Conservation (phyloP, 2,329 filamentous ascomycete species). For the Calcarisporium arbuscula region DNA sequence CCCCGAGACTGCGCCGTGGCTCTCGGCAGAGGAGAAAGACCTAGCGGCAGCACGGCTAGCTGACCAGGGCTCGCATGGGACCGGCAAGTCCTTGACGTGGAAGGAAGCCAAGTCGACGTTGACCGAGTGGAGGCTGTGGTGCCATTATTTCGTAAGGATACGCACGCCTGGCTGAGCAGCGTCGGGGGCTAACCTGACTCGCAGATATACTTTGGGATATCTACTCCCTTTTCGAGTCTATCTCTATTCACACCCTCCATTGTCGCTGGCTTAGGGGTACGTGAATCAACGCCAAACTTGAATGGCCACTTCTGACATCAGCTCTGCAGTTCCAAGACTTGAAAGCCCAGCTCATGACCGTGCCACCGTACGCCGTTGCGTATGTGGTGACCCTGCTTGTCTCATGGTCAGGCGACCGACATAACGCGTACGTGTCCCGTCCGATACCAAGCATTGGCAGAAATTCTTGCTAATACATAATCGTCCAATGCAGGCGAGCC, state of each 20-base stretch:
- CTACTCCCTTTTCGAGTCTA: conserved; percentile 51
- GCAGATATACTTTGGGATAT: conserved; percentile 45
- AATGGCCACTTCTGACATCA: too few relatives aligned
- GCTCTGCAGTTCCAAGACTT: too few relatives aligned
- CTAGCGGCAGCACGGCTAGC: conserved; percentile 31
- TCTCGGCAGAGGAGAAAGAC: conserved; percentile 25
- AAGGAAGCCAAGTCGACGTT: conserved; percentile 63
- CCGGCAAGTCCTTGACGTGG: conserved; percentile 57
- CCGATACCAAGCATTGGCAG: not conserved
- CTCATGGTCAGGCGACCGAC: too few relatives aligned
- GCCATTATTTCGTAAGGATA: conserved; percentile 56
- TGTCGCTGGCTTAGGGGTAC: too few relatives aligned
- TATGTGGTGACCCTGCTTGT: too few relatives aligned
- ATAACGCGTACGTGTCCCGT: not conserved
- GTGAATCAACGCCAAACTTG: too few relatives aligned
- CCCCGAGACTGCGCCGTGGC: conserved; percentile 26
- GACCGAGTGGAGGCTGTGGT: conserved; percentile 62
- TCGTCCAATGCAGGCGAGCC: too few relatives aligned
- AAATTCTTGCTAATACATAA: too few relatives aligned
- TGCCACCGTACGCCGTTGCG: conserved; percentile 57
- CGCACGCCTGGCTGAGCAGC: too few relatives aligned
- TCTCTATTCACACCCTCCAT: conserved; percentile 59
- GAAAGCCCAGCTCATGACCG: conserved; percentile 61
- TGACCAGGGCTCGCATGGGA: conserved; percentile 45
- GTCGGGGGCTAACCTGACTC: too few relatives aligned